Conservation (phyloP, 805 yeast species). For the Wickerhamomyces silvicola region DNA sequence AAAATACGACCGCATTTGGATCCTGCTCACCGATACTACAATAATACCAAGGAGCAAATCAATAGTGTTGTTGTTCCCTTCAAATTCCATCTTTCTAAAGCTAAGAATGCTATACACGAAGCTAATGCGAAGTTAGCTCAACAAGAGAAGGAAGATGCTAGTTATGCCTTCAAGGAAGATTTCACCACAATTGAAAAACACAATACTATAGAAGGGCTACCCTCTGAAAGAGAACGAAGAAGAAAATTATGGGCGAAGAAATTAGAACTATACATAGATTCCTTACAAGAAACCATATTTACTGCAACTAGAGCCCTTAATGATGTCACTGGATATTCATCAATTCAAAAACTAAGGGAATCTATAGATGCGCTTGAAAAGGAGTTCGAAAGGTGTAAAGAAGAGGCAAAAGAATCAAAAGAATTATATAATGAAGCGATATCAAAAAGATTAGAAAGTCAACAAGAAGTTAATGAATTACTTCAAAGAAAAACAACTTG, state of each 20-base stretch:
- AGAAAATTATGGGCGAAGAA: conserved; percentile 37
- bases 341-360: conserved; percentile 64
- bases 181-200: conserved; percentile 20
- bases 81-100: conserved; percentile 20
- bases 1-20: conserved; percentile 17
- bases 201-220: conserved; percentile 30
- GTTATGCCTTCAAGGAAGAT: conserved; percentile 31
- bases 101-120: conserved; percentile 28
- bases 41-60: conserved; percentile 10
- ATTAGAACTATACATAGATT: conserved; percentile 43
- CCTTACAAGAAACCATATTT: conserved; percentile 49
- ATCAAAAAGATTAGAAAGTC: conserved; percentile 58
- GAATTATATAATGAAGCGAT: conserved; percentile 52
- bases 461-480: conserved; percentile 80
- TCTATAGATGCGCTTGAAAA: conserved; percentile 52
- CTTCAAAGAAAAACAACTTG: conserved; percentile 80
- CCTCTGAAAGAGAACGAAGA: conserved; percentile 38
- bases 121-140: conserved; percentile 31
- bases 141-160: conserved; percentile 30
- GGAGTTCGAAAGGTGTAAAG: conserved; percentile 42
- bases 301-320: conserved; percentile 67
- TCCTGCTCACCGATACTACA: conserved; percentile 11
- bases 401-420: conserved; percentile 43
- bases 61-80: conserved; percentile 9
- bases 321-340: conserved; percentile 86